Evolutionary conservation across 495 filamentous ascomycete species (phyloP), one percentile per base, ranked within the genome.

Genomic region (Sordaria brevicollis): DNA sequence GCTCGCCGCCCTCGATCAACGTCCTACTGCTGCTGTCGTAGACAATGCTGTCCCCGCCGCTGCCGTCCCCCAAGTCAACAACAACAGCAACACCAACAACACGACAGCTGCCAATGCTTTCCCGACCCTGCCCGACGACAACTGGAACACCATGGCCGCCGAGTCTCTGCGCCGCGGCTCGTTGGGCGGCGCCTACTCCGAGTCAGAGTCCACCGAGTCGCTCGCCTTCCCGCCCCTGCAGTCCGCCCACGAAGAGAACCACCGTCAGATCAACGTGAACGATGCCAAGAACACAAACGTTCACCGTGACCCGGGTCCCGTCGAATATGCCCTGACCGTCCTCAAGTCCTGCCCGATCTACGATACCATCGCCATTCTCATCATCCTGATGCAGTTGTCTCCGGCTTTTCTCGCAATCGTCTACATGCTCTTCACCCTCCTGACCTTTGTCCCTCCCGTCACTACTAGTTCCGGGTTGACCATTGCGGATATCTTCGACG

Each of bases 281-380:
- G 84, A 86, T 72, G 83, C 87, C 38, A 92, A 90, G 81, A 89
- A 89, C 74, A 86, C 88, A 38, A 82, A 88, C 70, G 87, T 86
- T 66, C 85, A 89, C 71, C 84, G 85, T 69, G 88, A 85, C 71
- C 78, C 82, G 2, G 89, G 90, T 70, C 88, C 90, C 62, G 79
- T 95, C 69, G 87, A 89, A 72, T 80, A 94, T 68, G 89, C 89
- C 65, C 86, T 91, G 71, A 97, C 94, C 49, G 95, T 99, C 70
- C 88, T 99, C 72, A 86, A 87, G 72, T 93, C 93, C 33, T 97
- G 93, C 75, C 95, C 95, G 31, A 88, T 97, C 72, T 89, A 92
- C 79, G 95, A 99, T 83, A 97, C 95, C 69, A 92, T 99, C 80
- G 94, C 95, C 76, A 97, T 99, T 77, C 86, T 99, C 78, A 97